These are phyloP conservation scores for Coemansia sp. DNA, from an alignment of 192 early-diverging fungal species.

Conservation along the genomic window DNA sequence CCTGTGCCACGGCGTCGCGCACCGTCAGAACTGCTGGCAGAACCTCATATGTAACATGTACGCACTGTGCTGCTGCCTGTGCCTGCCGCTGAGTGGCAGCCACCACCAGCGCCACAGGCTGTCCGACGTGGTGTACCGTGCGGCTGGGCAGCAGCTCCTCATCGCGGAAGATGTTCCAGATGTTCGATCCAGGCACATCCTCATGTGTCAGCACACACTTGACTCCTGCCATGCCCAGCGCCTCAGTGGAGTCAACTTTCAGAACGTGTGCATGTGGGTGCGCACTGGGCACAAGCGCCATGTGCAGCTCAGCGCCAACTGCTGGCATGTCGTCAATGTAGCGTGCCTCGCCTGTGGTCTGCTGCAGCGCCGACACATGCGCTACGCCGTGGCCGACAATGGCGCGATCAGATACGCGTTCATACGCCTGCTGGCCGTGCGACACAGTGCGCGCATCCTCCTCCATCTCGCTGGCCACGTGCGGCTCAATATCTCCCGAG, in stretches of 20 bases:
- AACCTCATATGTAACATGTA: constrained; percentile 71
- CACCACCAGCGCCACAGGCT: constrained; percentile 79
- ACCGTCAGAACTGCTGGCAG: constrained; percentile 73
- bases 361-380: constrained; percentile 77
- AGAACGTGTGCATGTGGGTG: constrained; percentile 69
- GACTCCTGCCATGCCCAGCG: constrained; percentile 66
- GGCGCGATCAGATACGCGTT: constrained; percentile 30
- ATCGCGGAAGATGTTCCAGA: constrained; percentile 61
- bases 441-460: constrained; percentile 15
- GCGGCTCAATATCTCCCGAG: constrained; percentile 13
- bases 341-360: constrained; percentile 79
- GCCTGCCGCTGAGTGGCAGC: constrained; percentile 67
- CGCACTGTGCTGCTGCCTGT: constrained; percentile 65
- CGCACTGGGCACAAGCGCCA: constrained; percentile 65
- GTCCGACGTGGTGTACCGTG: constrained; percentile 66
- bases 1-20: constrained; percentile 71
- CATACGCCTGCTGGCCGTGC: constrained; percentile 54
- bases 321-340: constrained; percentile 84
- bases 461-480: constrained; percentile 17
- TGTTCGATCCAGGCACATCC: constrained; percentile 70
- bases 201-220: constrained; percentile 62
- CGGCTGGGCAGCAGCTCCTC: constrained; percentile 80
- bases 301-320: constrained; percentile 66
- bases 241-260: constrained; percentile 60
- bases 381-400: constrained; percentile 68